These are phyloP conservation scores for Russula lepida DNA, from an alignment of 768 basidiomycete species.

Conservation along the genomic window DNA sequence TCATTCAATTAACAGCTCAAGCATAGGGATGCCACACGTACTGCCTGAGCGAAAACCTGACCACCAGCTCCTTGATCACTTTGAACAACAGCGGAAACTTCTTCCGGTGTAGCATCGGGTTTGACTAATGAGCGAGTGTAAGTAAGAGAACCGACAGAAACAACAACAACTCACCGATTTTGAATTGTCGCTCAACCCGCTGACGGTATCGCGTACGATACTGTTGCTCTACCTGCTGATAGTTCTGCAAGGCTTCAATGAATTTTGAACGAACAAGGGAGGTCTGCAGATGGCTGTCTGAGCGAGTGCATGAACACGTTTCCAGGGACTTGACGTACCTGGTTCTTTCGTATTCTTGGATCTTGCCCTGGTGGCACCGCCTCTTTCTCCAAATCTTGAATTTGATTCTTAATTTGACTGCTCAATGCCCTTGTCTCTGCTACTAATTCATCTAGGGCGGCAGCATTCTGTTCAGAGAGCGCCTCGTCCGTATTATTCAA, in stretches of 20 bases:
- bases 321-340: conserved; percentile 36
- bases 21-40: conserved; percentile 28
- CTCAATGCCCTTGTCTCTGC: conserved; percentile 66
- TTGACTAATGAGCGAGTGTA: conserved; percentile 47
- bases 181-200: conserved; percentile 78
- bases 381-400: conserved; percentile 63
- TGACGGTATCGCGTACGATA: conserved; percentile 73
- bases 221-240: conserved; percentile 75
- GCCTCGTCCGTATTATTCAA: conserved; percentile 70
- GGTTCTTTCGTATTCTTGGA: conserved; percentile 68
- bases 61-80: conserved; percentile 57
- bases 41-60: conserved; percentile 89
- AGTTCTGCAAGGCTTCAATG: conserved; percentile 77
- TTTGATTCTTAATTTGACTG: conserved; percentile 56
- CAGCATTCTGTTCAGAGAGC: conserved; percentile 49
- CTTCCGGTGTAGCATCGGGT: conserved; percentile 86
- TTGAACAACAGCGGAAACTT: conserved; percentile 79
- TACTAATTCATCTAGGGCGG: conserved; percentile 60
- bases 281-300: conserved; percentile 7
- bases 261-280: conserved; percentile 40
- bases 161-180: conserved; percentile 50
- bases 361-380: conserved; percentile 57
- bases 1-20: neutral
- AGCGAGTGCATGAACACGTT: neutral
- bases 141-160: neutral